Percentiles rank a stretch among this genome's conserved stretches.
These are phyloP conservation scores for Anisogramma anomala DNA, from an alignment of 2,329 filamentous ascomycete species.

Conservation along the genomic window DNA sequence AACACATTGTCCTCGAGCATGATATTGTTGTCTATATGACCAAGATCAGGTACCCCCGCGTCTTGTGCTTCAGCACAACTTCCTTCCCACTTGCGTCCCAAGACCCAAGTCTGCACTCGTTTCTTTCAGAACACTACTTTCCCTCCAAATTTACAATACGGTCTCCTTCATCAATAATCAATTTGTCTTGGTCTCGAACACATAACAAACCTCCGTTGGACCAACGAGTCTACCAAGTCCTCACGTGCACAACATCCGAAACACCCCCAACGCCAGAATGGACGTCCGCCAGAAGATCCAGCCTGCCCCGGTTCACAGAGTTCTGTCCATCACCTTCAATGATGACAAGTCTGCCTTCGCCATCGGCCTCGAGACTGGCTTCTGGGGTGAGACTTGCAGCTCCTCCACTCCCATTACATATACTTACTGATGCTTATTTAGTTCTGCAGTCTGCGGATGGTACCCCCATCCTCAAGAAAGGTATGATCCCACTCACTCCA, in stretches of 20 bases:
- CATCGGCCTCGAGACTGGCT: slow-evolving; percentile 75
- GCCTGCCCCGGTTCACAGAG: slow-evolving; percentile 58
- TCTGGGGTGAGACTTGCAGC: slow-evolving; percentile 53
- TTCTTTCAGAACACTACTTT: too few species aligned
- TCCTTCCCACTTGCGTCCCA: too few species aligned
- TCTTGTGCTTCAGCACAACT: too few species aligned
- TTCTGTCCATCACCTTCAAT: slow-evolving; percentile 79
- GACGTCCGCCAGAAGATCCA: slow-evolving; percentile 83
- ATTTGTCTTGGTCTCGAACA: background rate
- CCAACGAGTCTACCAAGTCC: background rate
- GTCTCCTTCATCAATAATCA: background rate
- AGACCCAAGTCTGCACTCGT: too few species aligned
- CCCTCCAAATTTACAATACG: too few species aligned
- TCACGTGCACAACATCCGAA: background rate
- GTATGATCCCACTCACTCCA: background rate
- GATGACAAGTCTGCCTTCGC: slow-evolving; percentile 74
- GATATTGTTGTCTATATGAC: too few species aligned
- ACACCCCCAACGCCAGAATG: slow-evolving; percentile 43
- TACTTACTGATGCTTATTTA: slow-evolving; percentile 26
- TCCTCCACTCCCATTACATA: background rate
- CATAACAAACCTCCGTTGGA: background rate
- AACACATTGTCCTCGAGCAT: too few species aligned
- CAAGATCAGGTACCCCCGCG: too few species aligned
- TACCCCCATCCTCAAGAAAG: slow-evolving; percentile 45
- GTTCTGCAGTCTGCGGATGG: slow-evolving; percentile 66